Conservation (phyloP, 2,329 filamentous ascomycete genomes). For the Nemania serpens region DNA sequence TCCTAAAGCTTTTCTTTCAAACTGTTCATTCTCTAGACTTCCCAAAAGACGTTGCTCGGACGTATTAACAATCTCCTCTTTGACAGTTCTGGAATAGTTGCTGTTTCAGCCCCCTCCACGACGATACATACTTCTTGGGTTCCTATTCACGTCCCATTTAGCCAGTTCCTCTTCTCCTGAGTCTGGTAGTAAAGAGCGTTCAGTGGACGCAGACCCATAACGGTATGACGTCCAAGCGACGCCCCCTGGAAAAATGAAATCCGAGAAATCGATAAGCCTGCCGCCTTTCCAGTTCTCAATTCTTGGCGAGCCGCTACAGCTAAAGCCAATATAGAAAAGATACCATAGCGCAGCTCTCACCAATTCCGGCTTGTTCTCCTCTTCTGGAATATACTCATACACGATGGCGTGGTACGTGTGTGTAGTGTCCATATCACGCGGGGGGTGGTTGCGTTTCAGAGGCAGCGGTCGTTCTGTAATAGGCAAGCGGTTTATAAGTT, state of each 20-base stretch:
- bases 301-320: conserved; percentile 7
- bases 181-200: no score
- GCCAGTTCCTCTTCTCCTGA: no score
- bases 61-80: no score
- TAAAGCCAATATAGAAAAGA: conserved; percentile 17
- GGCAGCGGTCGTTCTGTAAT: neutral
- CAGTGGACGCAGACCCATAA: no score
- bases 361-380: conserved; percentile 8
- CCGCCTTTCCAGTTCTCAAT: conserved; percentile 22
- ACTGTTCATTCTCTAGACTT: no score
- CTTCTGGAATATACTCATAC: conserved; percentile 22
- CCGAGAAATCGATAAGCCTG: conserved; percentile 16
- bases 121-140: no score
- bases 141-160: no score
- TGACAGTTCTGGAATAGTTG: no score
- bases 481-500: conserved; percentile 8
- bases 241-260: conserved; percentile 20
- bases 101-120: no score
- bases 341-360: conserved; percentile 10
- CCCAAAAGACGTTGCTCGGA: no score
- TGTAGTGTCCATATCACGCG: conserved; percentile 6
- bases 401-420: conserved; percentile 18
- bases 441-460: conserved; percentile 6
- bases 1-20: no score
- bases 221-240: conserved; percentile 10